These are phyloP conservation scores for Teunomyces aglyptinius DNA, from an alignment of 805 yeast species.

Conservation along the genomic window DNA sequence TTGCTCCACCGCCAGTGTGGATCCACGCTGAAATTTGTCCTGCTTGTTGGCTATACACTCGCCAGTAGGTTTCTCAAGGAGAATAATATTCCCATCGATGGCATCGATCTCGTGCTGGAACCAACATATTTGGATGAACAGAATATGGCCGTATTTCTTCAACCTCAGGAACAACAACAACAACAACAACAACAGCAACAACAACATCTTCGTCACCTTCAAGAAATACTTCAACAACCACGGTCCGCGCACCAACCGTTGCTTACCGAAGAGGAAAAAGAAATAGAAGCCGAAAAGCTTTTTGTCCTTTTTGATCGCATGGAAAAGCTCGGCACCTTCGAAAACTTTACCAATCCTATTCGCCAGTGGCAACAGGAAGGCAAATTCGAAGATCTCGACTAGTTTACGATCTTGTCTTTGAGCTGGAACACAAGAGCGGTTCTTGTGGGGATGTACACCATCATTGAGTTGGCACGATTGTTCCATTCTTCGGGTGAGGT, in stretches of 20 bases:
- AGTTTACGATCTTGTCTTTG: slow-evolving; percentile 6
- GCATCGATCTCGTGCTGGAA: slow-evolving; percentile 14
- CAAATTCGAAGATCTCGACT: slow-evolving; percentile 4
- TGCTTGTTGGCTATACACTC: slow-evolving; percentile 20
- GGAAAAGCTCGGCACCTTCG: slow-evolving; percentile 34
- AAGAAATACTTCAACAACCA: not conserved
- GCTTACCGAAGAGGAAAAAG: slow-evolving; percentile 43
- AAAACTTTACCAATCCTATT: slow-evolving; percentile 39
- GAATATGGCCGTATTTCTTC: not conserved
- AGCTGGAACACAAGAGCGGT: slow-evolving; percentile 37
- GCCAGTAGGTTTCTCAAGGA: slow-evolving; percentile 13
- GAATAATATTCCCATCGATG: slow-evolving; percentile 14
- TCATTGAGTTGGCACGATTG: slow-evolving; percentile 67
- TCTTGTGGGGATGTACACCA: slow-evolving; percentile 81
- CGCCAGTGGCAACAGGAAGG: slow-evolving; percentile 33
- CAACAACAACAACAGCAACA: not conserved
- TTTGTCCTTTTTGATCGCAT: slow-evolving; percentile 41
- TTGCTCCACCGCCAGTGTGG: not conserved
- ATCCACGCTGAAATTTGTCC: slow-evolving; percentile 12
- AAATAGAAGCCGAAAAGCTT: slow-evolving; percentile 43
- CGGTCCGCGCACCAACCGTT: slow-evolving; percentile 7
- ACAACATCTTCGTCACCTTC: slow-evolving; percentile 7
- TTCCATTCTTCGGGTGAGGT: slow-evolving; percentile 84
- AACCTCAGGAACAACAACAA: not conserved
- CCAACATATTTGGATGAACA: slow-evolving; percentile 13